Base-by-base conservation (phyloP, 2,329 filamentous ascomycete genomes). In the Exophiala phaeomuriformis region DNA sequence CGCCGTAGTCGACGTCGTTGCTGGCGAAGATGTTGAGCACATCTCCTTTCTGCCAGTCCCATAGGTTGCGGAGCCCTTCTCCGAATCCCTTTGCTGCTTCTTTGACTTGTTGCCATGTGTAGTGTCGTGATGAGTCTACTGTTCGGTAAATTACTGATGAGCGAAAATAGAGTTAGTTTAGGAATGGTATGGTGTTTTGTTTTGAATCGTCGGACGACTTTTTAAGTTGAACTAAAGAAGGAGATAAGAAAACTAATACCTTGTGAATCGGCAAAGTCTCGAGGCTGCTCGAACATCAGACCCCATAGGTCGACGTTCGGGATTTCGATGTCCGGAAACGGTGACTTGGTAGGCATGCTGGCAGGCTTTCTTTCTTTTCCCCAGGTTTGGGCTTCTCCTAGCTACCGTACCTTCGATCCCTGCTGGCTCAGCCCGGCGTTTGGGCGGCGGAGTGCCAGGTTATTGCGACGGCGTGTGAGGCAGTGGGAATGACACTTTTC, bases 41-140 rank as follows among this genome's bases (percentile, higher is more conserved):
- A 67, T 96, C 88, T 64, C 87, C 87, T 66, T 86, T 90, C 63
- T 83, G 77, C 87, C 90, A 96, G 48, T 83, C 78, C 79, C 85
- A 91, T 27, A 77, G 69, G 36, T 85, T 80, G 63, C 83, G 84
- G 12, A 97, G 77, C 0, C 88, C 90, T 59, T 84, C 82, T 47
- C 89, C 90, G 62, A 96, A 94, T 7, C 82, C 79, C 33, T 83
- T 71, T 0, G 88, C 85, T 10, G 81, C 75, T 57, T 75, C 75
- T 64, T 81, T 84, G 53, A 88, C 72, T 57, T 88, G 77, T 33
- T 76, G 75, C 68, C 81, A 90, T 45, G 83, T 94, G 70, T 95
- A 90, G n/a, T 74, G 72, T 12, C 82, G 77, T 49, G 78, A 75
- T 1, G 86, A 88, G 56, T 61, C 56, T 6, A 58, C 54, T 3